These are phyloP conservation scores for Corymbia citriodora DNA, from an alignment of 441 rosid species.

Conservation along the genomic window DNA sequence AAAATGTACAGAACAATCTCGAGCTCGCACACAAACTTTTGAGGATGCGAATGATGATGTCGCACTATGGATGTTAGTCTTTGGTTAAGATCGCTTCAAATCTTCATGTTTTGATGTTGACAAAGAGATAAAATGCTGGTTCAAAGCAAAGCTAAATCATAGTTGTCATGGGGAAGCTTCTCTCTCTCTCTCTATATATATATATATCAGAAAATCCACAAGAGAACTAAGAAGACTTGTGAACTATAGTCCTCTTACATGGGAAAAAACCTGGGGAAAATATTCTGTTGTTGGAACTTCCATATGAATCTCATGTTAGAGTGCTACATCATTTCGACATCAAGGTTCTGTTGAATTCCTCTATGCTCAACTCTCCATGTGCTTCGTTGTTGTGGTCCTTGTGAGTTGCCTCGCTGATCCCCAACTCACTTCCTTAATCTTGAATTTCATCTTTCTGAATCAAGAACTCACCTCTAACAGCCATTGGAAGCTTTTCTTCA, in stretches of 20 bases:
- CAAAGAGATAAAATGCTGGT: background rate
- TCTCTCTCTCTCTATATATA: background rate
- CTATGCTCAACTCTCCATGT: constrained; percentile 28
- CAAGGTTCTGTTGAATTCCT: constrained; percentile 40
- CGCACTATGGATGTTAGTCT: background rate
- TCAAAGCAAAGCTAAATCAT: background rate
- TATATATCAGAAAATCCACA: background rate
- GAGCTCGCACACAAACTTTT: background rate
- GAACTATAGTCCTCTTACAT: background rate
- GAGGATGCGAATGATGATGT: background rate
- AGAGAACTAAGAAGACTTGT: background rate
- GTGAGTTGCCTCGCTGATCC: background rate
- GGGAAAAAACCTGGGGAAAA: background rate
- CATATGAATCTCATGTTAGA: background rate
- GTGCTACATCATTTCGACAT: background rate
- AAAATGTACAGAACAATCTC: background rate
- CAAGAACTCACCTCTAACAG: background rate
- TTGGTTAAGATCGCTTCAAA: background rate
- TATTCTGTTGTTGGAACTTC: background rate
- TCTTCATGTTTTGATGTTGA: background rate
- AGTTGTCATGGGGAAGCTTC: background rate
- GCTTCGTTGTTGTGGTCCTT: constrained; percentile 11
- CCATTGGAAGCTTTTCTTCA: background rate
- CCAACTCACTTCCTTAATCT: background rate
- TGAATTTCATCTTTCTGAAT: constrained; percentile 9